Conservation (phyloP, 1,139 yeast species). For the Yamadazyma oceani region DNA sequence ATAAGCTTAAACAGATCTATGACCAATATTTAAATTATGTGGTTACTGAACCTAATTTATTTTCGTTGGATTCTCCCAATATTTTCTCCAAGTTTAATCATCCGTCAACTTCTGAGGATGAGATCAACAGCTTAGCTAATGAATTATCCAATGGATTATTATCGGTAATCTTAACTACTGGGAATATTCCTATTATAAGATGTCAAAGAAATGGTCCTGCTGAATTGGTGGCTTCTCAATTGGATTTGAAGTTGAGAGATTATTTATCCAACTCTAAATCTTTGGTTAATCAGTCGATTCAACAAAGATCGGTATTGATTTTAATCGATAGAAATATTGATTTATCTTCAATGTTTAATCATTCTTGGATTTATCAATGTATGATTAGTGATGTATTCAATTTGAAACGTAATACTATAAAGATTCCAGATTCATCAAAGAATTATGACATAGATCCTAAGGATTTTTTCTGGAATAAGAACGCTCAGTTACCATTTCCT, state of each 20-base stretch:
- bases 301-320: constrained; percentile 72
- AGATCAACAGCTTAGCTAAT: constrained; percentile 68
- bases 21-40: constrained; percentile 92
- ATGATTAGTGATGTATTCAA: constrained; percentile 91
- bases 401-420: constrained; percentile 71
- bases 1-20: constrained; percentile 77
- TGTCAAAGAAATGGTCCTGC: constrained; percentile 95
- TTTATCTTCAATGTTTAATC: constrained; percentile 90
- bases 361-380: constrained; percentile 97
- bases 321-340: constrained; percentile 87
- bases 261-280: constrained; percentile 69
- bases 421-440: constrained; percentile 44
- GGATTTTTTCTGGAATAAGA: constrained; percentile 88
- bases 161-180: constrained; percentile 69
- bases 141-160: constrained; percentile 76
- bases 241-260: constrained; percentile 81
- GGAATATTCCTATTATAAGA: constrained; percentile 83
- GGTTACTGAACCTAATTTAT: constrained; percentile 90
- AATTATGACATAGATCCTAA: constrained; percentile 85
- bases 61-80: constrained; percentile 68
- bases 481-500: constrained; percentile 89
- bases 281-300: constrained; percentile 21
- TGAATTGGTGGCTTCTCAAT: constrained; percentile 83
- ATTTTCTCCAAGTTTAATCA: constrained; percentile 70
- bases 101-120: constrained; percentile 71